Evolutionary conservation across 1,284 basidiomycete species (phyloP).

Genomic region (Hypsizygus ulmarius): DNA sequence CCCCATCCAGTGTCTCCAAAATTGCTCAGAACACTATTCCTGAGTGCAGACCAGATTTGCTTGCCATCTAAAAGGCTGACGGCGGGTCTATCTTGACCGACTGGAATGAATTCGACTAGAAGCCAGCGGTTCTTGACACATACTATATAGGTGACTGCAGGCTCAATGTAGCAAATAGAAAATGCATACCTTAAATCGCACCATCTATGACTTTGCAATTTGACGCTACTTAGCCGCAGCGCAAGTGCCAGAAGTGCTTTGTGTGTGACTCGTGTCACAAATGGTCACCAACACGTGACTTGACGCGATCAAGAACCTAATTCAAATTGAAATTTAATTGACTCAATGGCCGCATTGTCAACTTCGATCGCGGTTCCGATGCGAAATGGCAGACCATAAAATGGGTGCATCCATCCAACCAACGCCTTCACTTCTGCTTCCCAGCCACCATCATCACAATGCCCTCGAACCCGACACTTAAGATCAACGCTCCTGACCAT

Average conservation of each 20-base stretch:
- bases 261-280: no score
- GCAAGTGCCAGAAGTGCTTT: no score
- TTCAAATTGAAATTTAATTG: no score
- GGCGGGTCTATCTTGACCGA: slow-evolving; percentile 20
- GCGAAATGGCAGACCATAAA: slow-evolving; percentile 3
- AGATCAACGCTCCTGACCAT: slow-evolving; percentile 29
- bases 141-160: slow-evolving; percentile 10
- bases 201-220: slow-evolving; percentile 43
- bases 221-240: no score
- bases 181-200: slow-evolving; percentile 55
- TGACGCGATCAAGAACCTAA: no score
- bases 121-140: slow-evolving; percentile 72
- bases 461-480: slow-evolving; percentile 6
- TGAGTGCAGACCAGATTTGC: slow-evolving; percentile 62
- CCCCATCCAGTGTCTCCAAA: slow-evolving; percentile 84
- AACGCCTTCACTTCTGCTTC: not conserved
- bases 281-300: no score
- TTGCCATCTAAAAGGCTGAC: slow-evolving; percentile 45
- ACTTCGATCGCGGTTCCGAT: slow-evolving; percentile 6
- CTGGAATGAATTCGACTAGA: slow-evolving; percentile 68
- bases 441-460: slow-evolving; percentile 3
- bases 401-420: not conserved
- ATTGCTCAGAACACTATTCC: slow-evolving; percentile 66
- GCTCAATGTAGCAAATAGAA: not conserved
- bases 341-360: no score